phyloP scores from a whole-genome alignment of 257 asterid genomes.

The Scutellaria baicalensis region DNA sequence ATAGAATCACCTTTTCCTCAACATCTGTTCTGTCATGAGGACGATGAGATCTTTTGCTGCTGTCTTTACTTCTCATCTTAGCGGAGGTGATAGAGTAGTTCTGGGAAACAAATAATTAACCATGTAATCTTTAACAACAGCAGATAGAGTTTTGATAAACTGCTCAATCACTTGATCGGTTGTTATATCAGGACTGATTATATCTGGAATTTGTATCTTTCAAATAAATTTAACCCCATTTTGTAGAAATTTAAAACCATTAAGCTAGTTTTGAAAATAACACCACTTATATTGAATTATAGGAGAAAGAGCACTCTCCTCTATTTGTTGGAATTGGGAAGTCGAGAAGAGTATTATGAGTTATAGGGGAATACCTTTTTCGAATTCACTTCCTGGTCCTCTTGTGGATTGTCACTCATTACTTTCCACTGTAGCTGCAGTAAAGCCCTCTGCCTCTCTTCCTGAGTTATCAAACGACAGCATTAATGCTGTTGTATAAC shows the following conservation, averaged over 20 bases:
- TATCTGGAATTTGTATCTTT: neutral
- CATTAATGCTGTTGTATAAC: constrained; percentile 9
- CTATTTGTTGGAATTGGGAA: no score
- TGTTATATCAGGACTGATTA: neutral
- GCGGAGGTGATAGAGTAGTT: constrained; percentile 45
- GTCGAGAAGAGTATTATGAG: neutral
- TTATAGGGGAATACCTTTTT: constrained; percentile 55
- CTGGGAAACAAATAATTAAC: constrained; percentile 30
- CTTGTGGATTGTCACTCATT: constrained; percentile 74
- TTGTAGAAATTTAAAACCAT: neutral
- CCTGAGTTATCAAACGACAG: constrained; percentile 44
- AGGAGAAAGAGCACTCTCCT: neutral
- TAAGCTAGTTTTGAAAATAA: neutral
- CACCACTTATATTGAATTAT: neutral
- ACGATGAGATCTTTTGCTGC: constrained; percentile 37
- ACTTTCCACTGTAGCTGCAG: constrained; percentile 97
- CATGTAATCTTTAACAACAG: constrained; percentile 8
- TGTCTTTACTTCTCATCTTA: constrained; percentile 53
- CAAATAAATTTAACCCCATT: neutral
- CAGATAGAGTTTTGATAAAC: neutral
- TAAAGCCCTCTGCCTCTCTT: constrained; percentile 82
- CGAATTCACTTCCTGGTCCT: constrained; percentile 94
- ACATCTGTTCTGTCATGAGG: constrained; percentile 35
- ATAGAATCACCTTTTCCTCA: constrained; percentile 51
- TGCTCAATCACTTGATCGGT: neutral